Evolutionary conservation across 208 protist genomes (phyloP), one percentile per base, ranked within the genome.

Genomic region (Trypanosoma grayi): DNA sequence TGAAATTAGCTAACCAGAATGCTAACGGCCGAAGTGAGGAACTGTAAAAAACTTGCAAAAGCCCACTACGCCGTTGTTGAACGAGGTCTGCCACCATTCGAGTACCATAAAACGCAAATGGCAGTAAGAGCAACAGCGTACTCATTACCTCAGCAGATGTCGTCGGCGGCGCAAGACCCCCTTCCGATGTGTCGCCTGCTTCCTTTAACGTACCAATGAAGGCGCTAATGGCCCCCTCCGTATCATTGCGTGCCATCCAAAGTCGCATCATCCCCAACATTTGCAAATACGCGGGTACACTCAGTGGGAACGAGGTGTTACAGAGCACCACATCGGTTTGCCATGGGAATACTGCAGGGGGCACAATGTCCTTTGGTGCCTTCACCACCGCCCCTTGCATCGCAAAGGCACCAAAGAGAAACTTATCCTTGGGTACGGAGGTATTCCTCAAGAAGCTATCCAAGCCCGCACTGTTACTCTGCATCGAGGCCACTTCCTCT

Each of bases 1-100:
- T 52, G 53, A 70, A 75, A 34, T 68, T 75, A 25, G 53, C 59
- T 14, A 51, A 1, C 69, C 69, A 75, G 39, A 60, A 75, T 5
- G 34, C 60, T 14, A 22, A 9, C 22, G 51, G 52, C 0, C 22
- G 36, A 27, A 75, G 20, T 36, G 39, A 55, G 20, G 54, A 60
- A 20, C 45, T 40, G 30, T 54, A 50, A 41, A 70, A 24, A 14
- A 75, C 48, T 51, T 59, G 60, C 33, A 66, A 39, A 47, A 59
- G 22, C 24, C 60, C 60, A 31, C 30, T 56, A 27, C 30, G 18
- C 22, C 62, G 34, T 48, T 70, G 53, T 37, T 70, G 33, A 37
- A 75, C 69, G 33, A 75, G 43, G 7, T 25, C 30, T 18, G 25
- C 5, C 5, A 64, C 54, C 50, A 68, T 66, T 40, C 31, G 33